Percentiles rank a stretch among this genome's conserved stretches.
Evolutionary conservation across 2,329 filamentous ascomycete species (phyloP).

Genomic region (Trichoderma pleuroti): DNA sequence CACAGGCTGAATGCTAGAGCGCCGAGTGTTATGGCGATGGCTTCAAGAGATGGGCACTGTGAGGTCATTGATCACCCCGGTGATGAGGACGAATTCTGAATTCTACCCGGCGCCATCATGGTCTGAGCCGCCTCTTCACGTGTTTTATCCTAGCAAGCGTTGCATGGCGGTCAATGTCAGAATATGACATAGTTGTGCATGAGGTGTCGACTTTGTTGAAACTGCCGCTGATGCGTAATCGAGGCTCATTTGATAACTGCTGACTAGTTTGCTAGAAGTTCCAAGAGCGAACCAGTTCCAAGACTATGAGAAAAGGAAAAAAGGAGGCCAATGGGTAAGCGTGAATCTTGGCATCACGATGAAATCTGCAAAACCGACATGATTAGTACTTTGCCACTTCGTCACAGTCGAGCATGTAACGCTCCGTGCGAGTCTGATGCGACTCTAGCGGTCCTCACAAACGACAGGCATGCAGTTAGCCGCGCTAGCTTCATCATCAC

Average conservation of each 20-base stretch:
- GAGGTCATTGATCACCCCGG: slow-evolving; percentile 7
- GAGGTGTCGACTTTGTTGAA: not conserved
- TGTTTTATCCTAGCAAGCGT: no score
- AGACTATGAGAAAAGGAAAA: not conserved
- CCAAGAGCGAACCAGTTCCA: not conserved
- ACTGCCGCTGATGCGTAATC: not conserved
- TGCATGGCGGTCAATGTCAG: not conserved
- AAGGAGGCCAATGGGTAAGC: not conserved
- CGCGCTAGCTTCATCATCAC: not conserved
- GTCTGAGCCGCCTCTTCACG: not conserved
- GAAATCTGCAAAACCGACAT: not conserved
- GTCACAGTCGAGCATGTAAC: not conserved
- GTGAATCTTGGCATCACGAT: not conserved
- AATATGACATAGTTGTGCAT: not conserved
- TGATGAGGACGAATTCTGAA: not conserved
- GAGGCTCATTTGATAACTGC: not conserved
- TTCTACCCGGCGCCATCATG: not conserved
- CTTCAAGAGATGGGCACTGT: not conserved
- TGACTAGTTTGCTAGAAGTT: not conserved
- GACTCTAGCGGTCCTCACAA: not conserved
- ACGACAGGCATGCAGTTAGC: not conserved
- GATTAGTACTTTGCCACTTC: not conserved
- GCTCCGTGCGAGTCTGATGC: not conserved
- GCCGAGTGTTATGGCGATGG: not conserved
- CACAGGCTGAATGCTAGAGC: not conserved